Base-by-base conservation (phyloP, 352 stramenopile genomes). In the Lagenidium sp. region DNA sequence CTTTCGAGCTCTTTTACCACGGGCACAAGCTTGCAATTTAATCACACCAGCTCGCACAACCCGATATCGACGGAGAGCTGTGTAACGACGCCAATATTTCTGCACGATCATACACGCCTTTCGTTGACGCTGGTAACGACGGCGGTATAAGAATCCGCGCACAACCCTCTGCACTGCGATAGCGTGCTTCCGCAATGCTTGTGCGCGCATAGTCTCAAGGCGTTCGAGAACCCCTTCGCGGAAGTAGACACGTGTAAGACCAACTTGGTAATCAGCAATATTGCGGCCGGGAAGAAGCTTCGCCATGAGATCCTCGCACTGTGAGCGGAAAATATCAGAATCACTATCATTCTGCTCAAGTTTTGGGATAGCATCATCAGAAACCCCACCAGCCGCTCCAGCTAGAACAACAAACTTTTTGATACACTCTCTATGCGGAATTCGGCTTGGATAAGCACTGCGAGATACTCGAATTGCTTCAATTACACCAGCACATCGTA, bases 181-280 rank as follows among this genome's bases (percentile, higher is more conserved):
- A 3, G 75, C 77, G 39, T 81, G 85, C 37, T 79, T 79, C 23
- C 74, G 75, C n/a, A 93, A 47, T 15, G 76, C 77, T 45, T 68
- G 62, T 3, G 69, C 81, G 12, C 81, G 74, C 55, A 80, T 81
- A 6, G 70, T 82, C 53, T 93, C 78, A 8, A 93, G 50, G 6
- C 68, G 62, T 39, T 93, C 81, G n/a, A 91, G 51, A 31, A 93
- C 59, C 15, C 81, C 75, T 62, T 93, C 78, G 13, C 81, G 76
- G 54, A 93, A 93, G 54, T 93, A 93, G 15, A 93, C 79, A 25
- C 79, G 78, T 2, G 76, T 90, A 13, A 86, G 45, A 40, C 81
- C 81, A n/a, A 90, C 77, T 44, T 93, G 81, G 40, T 90, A 93
- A 47, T 93, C 81, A n/a, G 68, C 50, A 28, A 93, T 70, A 50